These are phyloP conservation scores for Rhizopus sp. DNA, from an alignment of 371 early-diverging fungal species.

Conservation along the genomic window DNA sequence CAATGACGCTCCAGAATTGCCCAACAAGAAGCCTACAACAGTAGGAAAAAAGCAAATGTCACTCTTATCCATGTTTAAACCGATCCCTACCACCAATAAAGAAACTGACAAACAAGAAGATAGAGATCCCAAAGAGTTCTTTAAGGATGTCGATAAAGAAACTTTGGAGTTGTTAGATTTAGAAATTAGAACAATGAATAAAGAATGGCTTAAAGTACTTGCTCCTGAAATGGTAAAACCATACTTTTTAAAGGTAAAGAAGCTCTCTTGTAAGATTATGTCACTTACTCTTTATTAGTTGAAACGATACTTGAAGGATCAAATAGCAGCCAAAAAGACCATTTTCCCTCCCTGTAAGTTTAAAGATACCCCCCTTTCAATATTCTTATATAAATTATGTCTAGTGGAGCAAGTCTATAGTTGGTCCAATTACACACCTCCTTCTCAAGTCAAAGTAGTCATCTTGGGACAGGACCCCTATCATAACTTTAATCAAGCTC, in stretches of 20 bases:
- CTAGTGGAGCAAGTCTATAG: slow-evolving; percentile 72
- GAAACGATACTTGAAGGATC: slow-evolving; percentile 66
- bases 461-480: slow-evolving; percentile 99
- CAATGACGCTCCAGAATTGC: slow-evolving; percentile 17
- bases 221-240: slow-evolving; percentile 71
- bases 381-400: background rate
- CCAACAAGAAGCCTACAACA: slow-evolving; percentile 14
- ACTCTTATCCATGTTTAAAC: slow-evolving; percentile 41
- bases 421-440: slow-evolving; percentile 75
- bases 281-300: slow-evolving; percentile 41
- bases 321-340: slow-evolving; percentile 48
- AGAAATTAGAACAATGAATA: slow-evolving; percentile 72
- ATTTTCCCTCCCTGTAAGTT: slow-evolving; percentile 78
- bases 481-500: slow-evolving; percentile 92
- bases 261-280: too few species aligned
- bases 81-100: slow-evolving; percentile 9
- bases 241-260: slow-evolving; percentile 70
- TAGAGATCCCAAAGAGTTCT: slow-evolving; percentile 21
- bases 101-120: background rate
- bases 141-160: slow-evolving; percentile 38
- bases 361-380: background rate
- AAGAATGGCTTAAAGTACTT: slow-evolving; percentile 79
- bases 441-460: slow-evolving; percentile 74
- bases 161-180: slow-evolving; percentile 59
- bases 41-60: slow-evolving; percentile 27